Base-by-base conservation (phyloP, 257 asterid genomes). In the Scutellaria baicalensis region DNA sequence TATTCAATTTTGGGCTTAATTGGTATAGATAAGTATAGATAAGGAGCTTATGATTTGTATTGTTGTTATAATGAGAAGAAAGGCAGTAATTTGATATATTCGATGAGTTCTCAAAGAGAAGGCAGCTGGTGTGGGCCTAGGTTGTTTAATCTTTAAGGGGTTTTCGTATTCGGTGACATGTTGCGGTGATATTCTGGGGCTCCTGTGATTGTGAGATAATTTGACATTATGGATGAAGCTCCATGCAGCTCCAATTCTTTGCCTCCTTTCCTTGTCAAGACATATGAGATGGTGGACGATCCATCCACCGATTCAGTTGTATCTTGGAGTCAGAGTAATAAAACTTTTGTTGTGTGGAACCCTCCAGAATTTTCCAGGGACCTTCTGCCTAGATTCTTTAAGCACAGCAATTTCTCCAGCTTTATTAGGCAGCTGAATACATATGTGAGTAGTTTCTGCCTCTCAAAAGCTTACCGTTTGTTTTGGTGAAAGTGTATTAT, bases 391-490 rank as follows among this genome's bases (percentile, higher is more conserved):
- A 83, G 83, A 81, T 92, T 78, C 81, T 92, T 92, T 70, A 92
- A 92, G 87, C 97, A 92, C 89, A 86, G 69, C 81, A 92, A 92
- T 71, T 92, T 92, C 83, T 89, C 96, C 78, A 92, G 98, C 86
- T 92, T 92, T 71, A 78, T 92, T 77, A 83, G 98, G 79, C 98
- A 92, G 82, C 87, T 92, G 21, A 92, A 92, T 73, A 92, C 98
- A 71, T 92, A 92, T 74, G 98, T 92, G 78, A 86, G 88, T 68
- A 56, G 14, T 50, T 64, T 36, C 39, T 45, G 48, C 35, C 63
- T 62, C 21, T n/a, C 39, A 65, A 5, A 36, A 69, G 27, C 56
- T 72, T 40, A 11, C 42, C 21, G 10, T 61, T 62, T 59, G 49
- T 43, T 52, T 39, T 66, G 10, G 50, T 74, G 16, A 38, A 10